Conservation (phyloP, 164 flowering plant species). For the Magnolia sinica region DNA sequence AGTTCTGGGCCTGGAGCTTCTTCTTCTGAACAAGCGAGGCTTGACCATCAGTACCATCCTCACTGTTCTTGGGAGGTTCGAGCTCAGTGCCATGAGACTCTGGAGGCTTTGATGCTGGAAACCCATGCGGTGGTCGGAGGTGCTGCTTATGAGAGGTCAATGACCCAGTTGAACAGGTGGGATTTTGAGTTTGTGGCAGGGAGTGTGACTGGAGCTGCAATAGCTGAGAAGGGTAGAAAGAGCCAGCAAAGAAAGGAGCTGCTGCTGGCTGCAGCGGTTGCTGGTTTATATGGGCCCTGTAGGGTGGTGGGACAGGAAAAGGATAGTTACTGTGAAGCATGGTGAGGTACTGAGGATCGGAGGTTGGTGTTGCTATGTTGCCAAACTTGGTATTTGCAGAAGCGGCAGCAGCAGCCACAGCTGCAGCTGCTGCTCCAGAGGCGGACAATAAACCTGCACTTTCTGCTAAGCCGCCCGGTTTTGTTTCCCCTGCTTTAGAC, state of each 20-base stretch:
- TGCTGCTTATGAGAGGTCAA: constrained; percentile 12
- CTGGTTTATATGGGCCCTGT: constrained; percentile 8
- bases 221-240: constrained; percentile 14
- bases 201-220: constrained; percentile 14
- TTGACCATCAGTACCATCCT: constrained; percentile 1
- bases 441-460: constrained; percentile 6
- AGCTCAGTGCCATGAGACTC: constrained; percentile 5
- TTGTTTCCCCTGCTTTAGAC: constrained; percentile 7
- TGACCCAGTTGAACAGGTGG: constrained; percentile 2
- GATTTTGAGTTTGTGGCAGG: constrained; percentile 6
- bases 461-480: neutral
- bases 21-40: neutral
- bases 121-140: constrained; percentile 7
- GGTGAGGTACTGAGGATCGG: constrained; percentile 8
- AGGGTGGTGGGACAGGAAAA: constrained; percentile 17
- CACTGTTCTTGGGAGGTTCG: neutral
- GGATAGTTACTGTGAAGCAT: constrained; percentile 14
- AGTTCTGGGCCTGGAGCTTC: constrained; percentile 8
- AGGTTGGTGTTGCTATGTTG: constrained; percentile 6
- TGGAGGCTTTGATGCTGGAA: constrained; percentile 1
- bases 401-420: constrained; percentile 7
- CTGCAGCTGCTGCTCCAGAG: neutral
- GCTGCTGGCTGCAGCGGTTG: constrained; percentile 7
- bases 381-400: constrained; percentile 8
- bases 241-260: constrained; percentile 14